Percentiles rank a stretch among this genome's conserved stretches.
Evolutionary conservation across 108 stramenopile species (phyloP).

Genomic region (Fragilariopsis cylindrus): DNA sequence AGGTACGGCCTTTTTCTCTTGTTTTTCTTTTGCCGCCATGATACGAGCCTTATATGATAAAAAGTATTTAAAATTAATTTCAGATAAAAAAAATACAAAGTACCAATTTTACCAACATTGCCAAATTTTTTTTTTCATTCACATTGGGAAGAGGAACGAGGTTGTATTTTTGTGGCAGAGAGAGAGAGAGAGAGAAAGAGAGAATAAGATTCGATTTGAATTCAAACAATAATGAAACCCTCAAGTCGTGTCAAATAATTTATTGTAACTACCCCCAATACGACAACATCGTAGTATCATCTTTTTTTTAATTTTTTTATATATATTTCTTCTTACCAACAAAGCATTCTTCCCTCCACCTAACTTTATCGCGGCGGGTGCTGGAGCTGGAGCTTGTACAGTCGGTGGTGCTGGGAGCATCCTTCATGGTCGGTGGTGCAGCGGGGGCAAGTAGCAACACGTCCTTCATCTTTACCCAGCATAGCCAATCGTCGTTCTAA

Average conservation of each 20-base stretch:
- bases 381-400: slow-evolving; percentile 25
- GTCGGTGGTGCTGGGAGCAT: slow-evolving; percentile 9
- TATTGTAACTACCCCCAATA: not conserved
- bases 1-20: slow-evolving; percentile 40
- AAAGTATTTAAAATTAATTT: not conserved
- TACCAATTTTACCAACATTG: not conserved
- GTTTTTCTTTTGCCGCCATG: slow-evolving; percentile 83
- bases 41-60: slow-evolving; percentile 61
- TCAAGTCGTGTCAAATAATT: not conserved
- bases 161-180: not conserved
- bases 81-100: not conserved
- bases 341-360: slow-evolving; percentile 57
- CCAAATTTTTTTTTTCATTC: not conserved
- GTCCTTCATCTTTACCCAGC: slow-evolving; percentile 30
- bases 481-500: slow-evolving; percentile 64
- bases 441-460: slow-evolving; percentile 1
- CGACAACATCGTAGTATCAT: not conserved
- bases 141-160: not conserved
- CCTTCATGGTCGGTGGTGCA: slow-evolving; percentile 1
- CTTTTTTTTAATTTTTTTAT: not conserved
- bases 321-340: slow-evolving; percentile 49
- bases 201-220: not conserved
- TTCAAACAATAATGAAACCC: slow-evolving; percentile 1
- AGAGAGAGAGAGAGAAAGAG: not conserved
- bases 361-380: slow-evolving; percentile 20